Percentiles rank a stretch among this genome's conserved stretches.
These are phyloP conservation scores for Aspergillus quadricinctus DNA, from an alignment of 2,329 filamentous ascomycete species.

Conservation along the genomic window DNA sequence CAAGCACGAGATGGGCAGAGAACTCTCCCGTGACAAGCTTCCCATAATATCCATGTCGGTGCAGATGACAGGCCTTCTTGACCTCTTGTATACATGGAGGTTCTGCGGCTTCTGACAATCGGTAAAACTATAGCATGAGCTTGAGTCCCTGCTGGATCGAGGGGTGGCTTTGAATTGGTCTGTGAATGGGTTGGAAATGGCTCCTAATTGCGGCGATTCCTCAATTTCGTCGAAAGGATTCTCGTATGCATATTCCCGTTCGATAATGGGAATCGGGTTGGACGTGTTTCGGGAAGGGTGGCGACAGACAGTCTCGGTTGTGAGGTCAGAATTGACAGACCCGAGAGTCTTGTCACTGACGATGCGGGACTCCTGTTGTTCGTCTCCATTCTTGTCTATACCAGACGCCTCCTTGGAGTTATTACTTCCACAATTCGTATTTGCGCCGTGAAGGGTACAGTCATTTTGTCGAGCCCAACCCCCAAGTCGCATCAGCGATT, in stretches of 20 bases:
- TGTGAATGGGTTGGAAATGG: slow-evolving; percentile 9
- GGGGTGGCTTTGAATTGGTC: slow-evolving; percentile 2
- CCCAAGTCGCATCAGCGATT: not conserved
- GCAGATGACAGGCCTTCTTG: slow-evolving; percentile 7
- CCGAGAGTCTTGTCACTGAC: slow-evolving; percentile 28
- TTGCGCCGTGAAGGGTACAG: not conserved
- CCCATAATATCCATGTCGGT: slow-evolving; percentile 7
- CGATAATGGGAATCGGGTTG: slow-evolving; percentile 17
- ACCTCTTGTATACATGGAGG: slow-evolving; percentile 1
- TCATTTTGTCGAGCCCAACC: not conserved
- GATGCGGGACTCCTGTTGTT: slow-evolving; percentile 20
- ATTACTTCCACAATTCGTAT: not conserved
- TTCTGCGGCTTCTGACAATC: not conserved
- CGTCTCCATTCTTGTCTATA: slow-evolving; percentile 1
- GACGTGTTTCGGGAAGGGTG: slow-evolving; percentile 27
- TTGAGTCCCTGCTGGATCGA: slow-evolving; percentile 9
- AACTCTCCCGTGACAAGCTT: slow-evolving; percentile 16
- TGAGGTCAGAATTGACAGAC: slow-evolving; percentile 32
- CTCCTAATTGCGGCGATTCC: slow-evolving; percentile 7
- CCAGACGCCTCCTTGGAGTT: not conserved
- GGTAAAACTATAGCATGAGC: slow-evolving; percentile 11
- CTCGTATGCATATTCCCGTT: slow-evolving; percentile 9
- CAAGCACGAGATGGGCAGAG: slow-evolving; percentile 18
- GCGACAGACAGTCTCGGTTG: slow-evolving; percentile 29
- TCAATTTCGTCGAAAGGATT: slow-evolving; percentile 14